Evolutionary conservation across 176 grass and related monocot species (phyloP), one percentile per base, ranked within the genome.

Genomic region (Poa pratensis): DNA sequence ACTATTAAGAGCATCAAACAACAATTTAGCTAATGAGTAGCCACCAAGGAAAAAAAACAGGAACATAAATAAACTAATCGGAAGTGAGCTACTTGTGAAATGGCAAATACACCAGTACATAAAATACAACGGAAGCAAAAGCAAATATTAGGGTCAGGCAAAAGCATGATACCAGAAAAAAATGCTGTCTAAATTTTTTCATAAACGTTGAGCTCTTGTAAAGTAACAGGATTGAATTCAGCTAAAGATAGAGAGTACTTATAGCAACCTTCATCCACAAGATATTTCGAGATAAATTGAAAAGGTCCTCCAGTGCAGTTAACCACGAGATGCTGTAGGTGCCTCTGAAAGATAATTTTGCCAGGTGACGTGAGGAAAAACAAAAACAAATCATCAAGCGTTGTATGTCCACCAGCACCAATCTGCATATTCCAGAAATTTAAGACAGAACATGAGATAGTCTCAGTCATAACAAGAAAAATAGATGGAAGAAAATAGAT

Each of bases 241-340:
- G 23, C 37, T 73, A 70, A 85, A 76, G 64, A 62, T 30, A 53
- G 34, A 60, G 34, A 86, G 70, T 50, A 84, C 76, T 61, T 18
- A 62, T 81, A 80, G 26, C 84, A 83, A 97, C 92, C 95, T 94
- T 97, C 89, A 77, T 94, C 87, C 64, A 92, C 20, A 52, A 95
- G 91, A 76, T 95, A 98, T 84, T 95, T 98, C 1, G 87, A 95
- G 59, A 98, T 87, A 94, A 98, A 98, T 58, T 89, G 89, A 87
- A 92, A 85, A 74, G 93, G 93, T 46, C 58, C 77, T 57, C 53
- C 64, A 53, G 87, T 90, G 83, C 96, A 98, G 79, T 92, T 92
- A 76, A 88, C 59, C 49, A 91, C 52, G 48, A 98, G 85, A 95
- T 92, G 90, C 61, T 94, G 89, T 39, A 94, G 76, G 89, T 94